Conservation (phyloP, 2,329 filamentous ascomycete species). For the Talaromyces sp. region DNA sequence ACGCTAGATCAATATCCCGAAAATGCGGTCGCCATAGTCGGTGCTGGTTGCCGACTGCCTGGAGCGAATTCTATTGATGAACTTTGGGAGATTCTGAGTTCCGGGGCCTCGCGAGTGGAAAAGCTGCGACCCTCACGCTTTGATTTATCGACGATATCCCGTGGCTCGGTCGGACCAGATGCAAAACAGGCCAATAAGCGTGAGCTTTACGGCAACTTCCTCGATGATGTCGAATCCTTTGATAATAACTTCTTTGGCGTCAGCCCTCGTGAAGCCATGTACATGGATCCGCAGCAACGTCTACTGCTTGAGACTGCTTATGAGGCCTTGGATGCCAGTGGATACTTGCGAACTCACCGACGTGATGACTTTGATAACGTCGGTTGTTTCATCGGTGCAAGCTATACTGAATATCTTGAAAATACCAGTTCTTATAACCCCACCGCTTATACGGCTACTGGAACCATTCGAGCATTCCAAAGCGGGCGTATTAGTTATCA, state of each 20-base stretch:
- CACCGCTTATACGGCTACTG: slow-evolving; percentile 21
- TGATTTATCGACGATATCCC: slow-evolving; percentile 13
- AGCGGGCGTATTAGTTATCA: slow-evolving; percentile 40
- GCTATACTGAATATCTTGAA: slow-evolving; percentile 22
- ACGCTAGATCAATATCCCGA: slow-evolving; percentile 6
- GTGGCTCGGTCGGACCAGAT: slow-evolving; percentile 9
- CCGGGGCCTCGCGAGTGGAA: slow-evolving; percentile 14
- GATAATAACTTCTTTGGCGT: slow-evolving; percentile 27
- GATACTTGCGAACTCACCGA: slow-evolving; percentile 1
- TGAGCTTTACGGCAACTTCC: slow-evolving; percentile 18
- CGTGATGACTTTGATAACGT: slow-evolving; percentile 23
- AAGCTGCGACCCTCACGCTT: slow-evolving; percentile 23
- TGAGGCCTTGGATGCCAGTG: slow-evolving; percentile 26
- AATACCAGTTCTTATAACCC: slow-evolving; percentile 13
- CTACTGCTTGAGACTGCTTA: slow-evolving; percentile 27
- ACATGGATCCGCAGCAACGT: slow-evolving; percentile 21
- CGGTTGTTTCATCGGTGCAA: slow-evolving; percentile 18
- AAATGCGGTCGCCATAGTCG: slow-evolving; percentile 41
- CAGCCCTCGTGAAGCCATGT: slow-evolving; percentile 11
- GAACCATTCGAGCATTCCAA: slow-evolving; percentile 33
- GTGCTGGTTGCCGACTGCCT: slow-evolving; percentile 42
- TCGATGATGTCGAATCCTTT: slow-evolving; percentile 24
- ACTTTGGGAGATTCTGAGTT: slow-evolving; percentile 36
- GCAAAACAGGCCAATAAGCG: slow-evolving; percentile 23
- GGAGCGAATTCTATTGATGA: slow-evolving; percentile 36